Conservation (phyloP, 164 flowering plant species). For the Protea cynaroides region DNA sequence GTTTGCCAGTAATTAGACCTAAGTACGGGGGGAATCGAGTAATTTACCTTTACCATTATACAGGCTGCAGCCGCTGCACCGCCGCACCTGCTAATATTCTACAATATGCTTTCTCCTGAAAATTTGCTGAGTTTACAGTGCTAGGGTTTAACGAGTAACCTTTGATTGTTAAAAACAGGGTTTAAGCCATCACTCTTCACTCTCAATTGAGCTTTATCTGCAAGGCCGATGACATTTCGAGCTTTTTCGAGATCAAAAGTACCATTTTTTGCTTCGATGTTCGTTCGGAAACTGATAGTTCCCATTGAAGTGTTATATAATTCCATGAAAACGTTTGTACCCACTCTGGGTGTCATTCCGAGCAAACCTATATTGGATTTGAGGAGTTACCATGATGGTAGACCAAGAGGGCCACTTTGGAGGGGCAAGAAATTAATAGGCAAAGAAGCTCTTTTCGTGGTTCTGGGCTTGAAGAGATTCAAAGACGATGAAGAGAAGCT, state of each 20-base stretch:
- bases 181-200: too few species aligned
- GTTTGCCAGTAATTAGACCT: too few species aligned
- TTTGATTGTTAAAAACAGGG: too few species aligned
- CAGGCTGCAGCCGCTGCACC: too few species aligned
- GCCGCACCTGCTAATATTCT: too few species aligned
- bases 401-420: conserved; percentile 94
- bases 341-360: not conserved
- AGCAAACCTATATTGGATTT: conserved; percentile 3
- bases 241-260: conserved; percentile 22
- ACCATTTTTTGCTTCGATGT: conserved; percentile 16
- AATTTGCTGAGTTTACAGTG: too few species aligned
- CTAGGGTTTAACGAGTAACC: too few species aligned
- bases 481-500: conserved; percentile 73
- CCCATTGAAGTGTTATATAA: conserved; percentile 8
- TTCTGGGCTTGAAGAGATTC: conserved; percentile 65
- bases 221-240: conserved; percentile 36
- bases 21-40: too few species aligned
- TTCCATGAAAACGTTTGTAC: not conserved
- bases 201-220: not conserved
- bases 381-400: conserved; percentile 61
- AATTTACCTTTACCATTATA: too few species aligned
- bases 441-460: conserved; percentile 80
- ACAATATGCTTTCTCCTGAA: too few species aligned
- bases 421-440: conserved; percentile 81
- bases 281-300: conserved; percentile 16